These are phyloP conservation scores for Moricandia arvensis DNA, from an alignment of 345 rosid genomes.

Conservation along the genomic window DNA sequence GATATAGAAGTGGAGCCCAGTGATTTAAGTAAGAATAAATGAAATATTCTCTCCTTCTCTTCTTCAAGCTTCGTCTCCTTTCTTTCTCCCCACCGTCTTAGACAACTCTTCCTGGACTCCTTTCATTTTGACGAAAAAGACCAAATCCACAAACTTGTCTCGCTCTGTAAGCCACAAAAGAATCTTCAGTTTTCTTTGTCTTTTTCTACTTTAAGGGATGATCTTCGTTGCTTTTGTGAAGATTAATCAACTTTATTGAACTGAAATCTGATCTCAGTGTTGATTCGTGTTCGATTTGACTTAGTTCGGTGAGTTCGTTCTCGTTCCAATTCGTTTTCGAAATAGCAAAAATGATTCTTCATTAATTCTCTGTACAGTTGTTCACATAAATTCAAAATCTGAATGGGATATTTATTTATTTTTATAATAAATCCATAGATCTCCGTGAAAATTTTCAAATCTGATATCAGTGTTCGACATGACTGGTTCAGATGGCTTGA, in stretches of 20 bases:
- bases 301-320: neutral
- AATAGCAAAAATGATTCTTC: neutral
- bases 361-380: neutral
- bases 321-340: neutral
- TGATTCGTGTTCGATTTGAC: constrained; percentile 1
- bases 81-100: constrained; percentile 26
- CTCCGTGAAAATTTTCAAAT: neutral
- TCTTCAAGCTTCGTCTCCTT: constrained; percentile 31
- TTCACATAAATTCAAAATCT: constrained; percentile 4
- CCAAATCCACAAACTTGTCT: neutral
- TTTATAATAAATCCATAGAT: neutral
- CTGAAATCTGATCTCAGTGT: neutral
- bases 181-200: neutral
- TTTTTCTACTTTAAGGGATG: neutral
- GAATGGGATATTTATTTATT: neutral
- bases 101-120: constrained; percentile 32
- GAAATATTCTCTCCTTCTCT: constrained; percentile 27
- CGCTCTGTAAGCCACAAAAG: neutral
- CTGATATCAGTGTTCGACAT: neutral
- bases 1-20: constrained; percentile 26
- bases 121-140: constrained; percentile 3
- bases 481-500: constrained; percentile 1
- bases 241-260: neutral
- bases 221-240: neutral
- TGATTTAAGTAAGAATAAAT: neutral